Conservation (phyloP, 1,139 yeast species). For the Tardiomyces blankii region DNA sequence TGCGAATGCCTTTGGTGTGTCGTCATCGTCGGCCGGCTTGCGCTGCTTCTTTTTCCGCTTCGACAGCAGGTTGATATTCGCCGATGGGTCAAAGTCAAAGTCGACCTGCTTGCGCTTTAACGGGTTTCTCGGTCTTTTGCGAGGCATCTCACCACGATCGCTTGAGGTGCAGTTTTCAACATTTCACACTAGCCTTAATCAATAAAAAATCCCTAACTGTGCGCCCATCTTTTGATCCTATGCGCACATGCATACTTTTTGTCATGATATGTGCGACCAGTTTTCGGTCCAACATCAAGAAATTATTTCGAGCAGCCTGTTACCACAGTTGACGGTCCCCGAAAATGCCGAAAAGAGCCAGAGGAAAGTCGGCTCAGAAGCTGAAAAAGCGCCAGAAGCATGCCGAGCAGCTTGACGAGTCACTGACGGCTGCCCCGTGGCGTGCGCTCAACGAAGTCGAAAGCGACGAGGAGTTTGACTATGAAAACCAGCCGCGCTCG, state of each 20-base stretch:
- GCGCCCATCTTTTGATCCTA: too few relatives aligned
- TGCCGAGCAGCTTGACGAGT: constrained; percentile 3
- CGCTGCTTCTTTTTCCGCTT: constrained; percentile 4
- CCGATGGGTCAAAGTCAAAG: constrained; percentile 16
- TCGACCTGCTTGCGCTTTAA: constrained; percentile 15
- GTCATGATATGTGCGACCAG: too few relatives aligned
- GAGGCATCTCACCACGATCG: constrained; percentile 13
- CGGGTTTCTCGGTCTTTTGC: constrained; percentile 19
- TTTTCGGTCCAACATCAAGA: not conserved
- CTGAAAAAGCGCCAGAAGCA: constrained; percentile 8
- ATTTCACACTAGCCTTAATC: too few relatives aligned
- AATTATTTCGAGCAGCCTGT: not conserved
- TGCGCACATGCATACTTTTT: too few relatives aligned
- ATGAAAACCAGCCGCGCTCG: constrained; percentile 23
- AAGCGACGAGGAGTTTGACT: constrained; percentile 22
- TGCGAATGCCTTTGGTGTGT: constrained; percentile 22
- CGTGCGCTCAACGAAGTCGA: constrained; percentile 3
- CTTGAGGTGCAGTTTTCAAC: too few relatives aligned
- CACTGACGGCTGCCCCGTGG: not conserved
- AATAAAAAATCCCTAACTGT: too few relatives aligned
- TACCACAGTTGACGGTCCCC: not conserved
- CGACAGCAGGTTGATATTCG: constrained; percentile 8
- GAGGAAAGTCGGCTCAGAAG: constrained; percentile 13
- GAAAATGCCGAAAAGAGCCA: constrained; percentile 19
- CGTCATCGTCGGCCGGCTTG: constrained; percentile 15